Evolutionary conservation across 2,329 filamentous ascomycete genomes (phyloP), one percentile per base, ranked within the genome.

Genomic region (Beauveria asiatica): DNA sequence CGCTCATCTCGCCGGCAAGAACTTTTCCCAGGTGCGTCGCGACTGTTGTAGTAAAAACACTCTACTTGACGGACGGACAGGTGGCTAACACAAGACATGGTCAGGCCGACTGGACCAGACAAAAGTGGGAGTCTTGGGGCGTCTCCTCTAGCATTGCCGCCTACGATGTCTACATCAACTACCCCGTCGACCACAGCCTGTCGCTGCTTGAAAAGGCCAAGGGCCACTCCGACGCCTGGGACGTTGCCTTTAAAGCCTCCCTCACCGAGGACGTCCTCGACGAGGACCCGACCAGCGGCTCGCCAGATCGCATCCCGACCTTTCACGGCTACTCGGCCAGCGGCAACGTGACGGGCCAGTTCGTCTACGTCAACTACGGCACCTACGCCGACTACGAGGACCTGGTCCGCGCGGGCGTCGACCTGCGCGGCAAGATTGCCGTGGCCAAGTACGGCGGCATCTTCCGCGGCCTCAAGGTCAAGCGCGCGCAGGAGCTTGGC

Each of bases 281-380:
- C 0, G 87, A 96, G 57, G 94, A 99, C 70, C 82, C 85, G 3
- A 95, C 92, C 0, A 91, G 86, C 19, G 82, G 85, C 23, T 77
- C 91, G 50, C 74, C 82, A 10, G 82, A 92, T 67, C 80, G 90
- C 33, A 82, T 97, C 25, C 92, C 93, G 1, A 93, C 88, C 0
- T 97, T 97, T 76, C 93, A 97, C 70, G 94, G 93, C 57, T 97
- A 97, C 73, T 96, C 91, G 4, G 92, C 92, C 5, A 92, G 81
- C 62, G 93, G 93, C 30, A 96, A 97, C 71, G 93, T 95, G 52
- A 97, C 93, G 0, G 91, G 85, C 3, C 83, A 85, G 16, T 94
- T 90, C 65, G 89, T 96, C 37, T 97, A 88, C 69, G 91, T 90
- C 70, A 97, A 97, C 73, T 96, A 94, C 68, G 93, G 92, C 57